Conservation (phyloP, 164 flowering plant species). For the Euptelea pleiosperma region DNA sequence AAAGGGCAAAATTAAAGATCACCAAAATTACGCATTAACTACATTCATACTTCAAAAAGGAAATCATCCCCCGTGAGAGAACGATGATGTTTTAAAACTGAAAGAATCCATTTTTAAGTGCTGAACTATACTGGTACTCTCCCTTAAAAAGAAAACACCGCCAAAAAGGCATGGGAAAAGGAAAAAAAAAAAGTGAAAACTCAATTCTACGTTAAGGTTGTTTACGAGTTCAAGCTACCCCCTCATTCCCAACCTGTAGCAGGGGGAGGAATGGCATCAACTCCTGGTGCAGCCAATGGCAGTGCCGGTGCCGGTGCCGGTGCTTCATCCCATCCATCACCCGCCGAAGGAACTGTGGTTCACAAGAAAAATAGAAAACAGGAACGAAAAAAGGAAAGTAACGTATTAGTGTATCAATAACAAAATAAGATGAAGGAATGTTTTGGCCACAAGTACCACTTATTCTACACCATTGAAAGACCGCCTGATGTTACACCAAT, state of each 20-base stretch:
- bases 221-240: no score
- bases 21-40: background rate
- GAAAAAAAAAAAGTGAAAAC: background rate
- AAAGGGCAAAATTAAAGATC: no score
- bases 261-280: conserved; percentile 4
- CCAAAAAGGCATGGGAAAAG: background rate
- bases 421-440: no score
- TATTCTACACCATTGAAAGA: no score
- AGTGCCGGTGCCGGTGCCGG: no score
- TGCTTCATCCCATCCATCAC: conserved; percentile 35
- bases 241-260: conserved; percentile 29
- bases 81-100: background rate
- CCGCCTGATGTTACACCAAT: no score
- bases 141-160: background rate
- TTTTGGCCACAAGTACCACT: no score
- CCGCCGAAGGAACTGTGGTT: conserved; percentile 10
- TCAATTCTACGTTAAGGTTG: no score
- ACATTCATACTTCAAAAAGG: background rate
- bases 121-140: no score
- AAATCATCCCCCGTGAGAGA: background rate
- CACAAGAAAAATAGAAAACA: background rate
- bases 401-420: no score
- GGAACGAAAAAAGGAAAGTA: background rate
- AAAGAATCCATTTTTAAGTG: no score
- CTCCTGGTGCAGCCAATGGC: conserved; percentile 12